phyloP scores from a whole-genome alignment of 805 yeast species.

The Starmerella bacillaris region DNA sequence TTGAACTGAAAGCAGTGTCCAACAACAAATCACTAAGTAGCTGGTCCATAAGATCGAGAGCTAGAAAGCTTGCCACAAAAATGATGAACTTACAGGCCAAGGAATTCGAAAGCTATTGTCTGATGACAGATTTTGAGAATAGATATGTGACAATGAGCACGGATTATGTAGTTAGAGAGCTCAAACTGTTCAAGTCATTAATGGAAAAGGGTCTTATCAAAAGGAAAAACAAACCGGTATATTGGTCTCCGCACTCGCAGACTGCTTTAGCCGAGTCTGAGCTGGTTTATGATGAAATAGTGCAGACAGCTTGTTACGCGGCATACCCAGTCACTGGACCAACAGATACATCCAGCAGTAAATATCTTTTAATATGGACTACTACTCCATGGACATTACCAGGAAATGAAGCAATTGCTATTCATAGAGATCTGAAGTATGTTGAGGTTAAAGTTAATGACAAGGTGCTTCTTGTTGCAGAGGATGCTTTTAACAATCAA shows the following conservation, averaged over 20 bases:
- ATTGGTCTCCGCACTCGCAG: constrained; percentile 87
- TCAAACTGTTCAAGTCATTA: constrained; percentile 48
- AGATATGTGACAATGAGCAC: constrained; percentile 52
- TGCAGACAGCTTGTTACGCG: constrained; percentile 8
- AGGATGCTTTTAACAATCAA: constrained; percentile 22
- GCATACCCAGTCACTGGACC: constrained; percentile 8
- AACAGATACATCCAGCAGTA: too few relatives aligned
- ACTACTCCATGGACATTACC: constrained; percentile 97
- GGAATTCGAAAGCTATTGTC: constrained; percentile 52
- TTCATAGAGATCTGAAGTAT: constrained; percentile 42
- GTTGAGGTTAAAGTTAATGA: constrained; percentile 27
- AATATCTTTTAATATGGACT: constrained; percentile 65
- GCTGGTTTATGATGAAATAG: constrained; percentile 60
- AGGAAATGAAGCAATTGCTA: constrained; percentile 68
- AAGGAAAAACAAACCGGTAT: constrained; percentile 85
- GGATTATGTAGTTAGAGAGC: constrained; percentile 56
- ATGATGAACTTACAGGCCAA: constrained; percentile 46
- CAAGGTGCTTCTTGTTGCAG: constrained; percentile 41
- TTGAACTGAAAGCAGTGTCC: constrained; percentile 63
- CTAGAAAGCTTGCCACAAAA: constrained; percentile 47
- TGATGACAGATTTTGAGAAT: constrained; percentile 69
- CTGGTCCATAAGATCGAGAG: constrained; percentile 41
- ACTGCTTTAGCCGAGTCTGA: constrained; percentile 97
- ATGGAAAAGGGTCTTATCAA: constrained; percentile 49
- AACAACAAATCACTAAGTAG: constrained; percentile 20